phyloP scores from a whole-genome alignment of 2,329 filamentous ascomycete species.

The Phyllosticta citriasiana region DNA sequence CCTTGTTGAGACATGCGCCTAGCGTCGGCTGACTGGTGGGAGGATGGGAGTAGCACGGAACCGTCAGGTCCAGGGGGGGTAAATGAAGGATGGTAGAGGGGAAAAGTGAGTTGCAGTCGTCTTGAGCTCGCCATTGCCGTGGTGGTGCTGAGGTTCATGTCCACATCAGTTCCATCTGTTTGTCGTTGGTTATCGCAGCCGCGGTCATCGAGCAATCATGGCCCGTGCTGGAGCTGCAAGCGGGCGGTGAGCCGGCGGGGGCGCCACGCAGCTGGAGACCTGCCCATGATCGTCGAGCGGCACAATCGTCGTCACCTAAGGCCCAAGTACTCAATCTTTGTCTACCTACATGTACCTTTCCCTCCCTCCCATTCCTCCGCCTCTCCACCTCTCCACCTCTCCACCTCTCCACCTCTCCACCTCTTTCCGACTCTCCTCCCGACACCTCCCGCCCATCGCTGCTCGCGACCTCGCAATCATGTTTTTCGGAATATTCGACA shows the following conservation, averaged over 20 bases:
- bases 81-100: too few relatives aligned
- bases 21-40: constrained; percentile 1
- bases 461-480: neutral
- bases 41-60: neutral
- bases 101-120: too few relatives aligned
- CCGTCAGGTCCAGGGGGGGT: neutral
- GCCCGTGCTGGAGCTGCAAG: neutral
- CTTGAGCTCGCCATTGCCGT: too few relatives aligned
- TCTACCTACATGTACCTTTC: neutral
- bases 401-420: neutral
- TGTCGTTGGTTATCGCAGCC: neutral
- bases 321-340: neutral
- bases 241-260: neutral
- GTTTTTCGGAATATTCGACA: constrained; percentile 10
- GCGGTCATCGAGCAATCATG: neutral
- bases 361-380: neutral
- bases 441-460: neutral
- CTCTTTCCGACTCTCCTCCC: neutral
- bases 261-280: too few relatives aligned
- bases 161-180: too few relatives aligned
- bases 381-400: neutral
- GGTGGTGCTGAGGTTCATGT: too few relatives aligned
- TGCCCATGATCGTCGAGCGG: neutral
- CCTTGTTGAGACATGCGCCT: neutral
- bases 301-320: neutral